A percentile compares a stretch with the other conserved stretches of the same genome.
Conservation (phyloP, 2,329 filamentous ascomycete species). For the Phialemoniopsis sp. region DNA sequence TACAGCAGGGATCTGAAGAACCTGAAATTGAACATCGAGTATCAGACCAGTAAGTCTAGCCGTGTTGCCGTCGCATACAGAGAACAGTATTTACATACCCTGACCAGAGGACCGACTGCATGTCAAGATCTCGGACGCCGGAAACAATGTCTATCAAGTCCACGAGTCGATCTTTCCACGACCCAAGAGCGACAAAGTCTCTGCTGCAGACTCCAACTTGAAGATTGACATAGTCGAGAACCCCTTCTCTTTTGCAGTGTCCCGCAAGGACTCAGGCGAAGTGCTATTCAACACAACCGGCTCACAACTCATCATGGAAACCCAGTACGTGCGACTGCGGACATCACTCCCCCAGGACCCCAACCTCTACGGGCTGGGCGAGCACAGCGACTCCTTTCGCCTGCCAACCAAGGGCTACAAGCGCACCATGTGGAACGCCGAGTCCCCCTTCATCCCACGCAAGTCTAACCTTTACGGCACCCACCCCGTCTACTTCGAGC, state of each 20-base stretch:
- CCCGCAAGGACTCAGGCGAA: slow-evolving; percentile 29
- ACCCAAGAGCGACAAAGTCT: slow-evolving; percentile 33
- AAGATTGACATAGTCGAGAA: slow-evolving; percentile 34
- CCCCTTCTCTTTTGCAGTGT: slow-evolving; percentile 66
- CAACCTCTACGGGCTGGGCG: slow-evolving; percentile 71
- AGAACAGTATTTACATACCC: neutral
- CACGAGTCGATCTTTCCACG: slow-evolving; percentile 65
- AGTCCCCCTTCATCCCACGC: slow-evolving; percentile 57
- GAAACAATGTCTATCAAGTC: slow-evolving; percentile 69
- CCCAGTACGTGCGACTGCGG: slow-evolving; percentile 67
- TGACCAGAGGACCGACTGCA: slow-evolving; percentile 61
- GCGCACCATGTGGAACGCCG: slow-evolving; percentile 65
- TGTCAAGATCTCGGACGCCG: slow-evolving; percentile 68
- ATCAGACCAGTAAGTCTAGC: slow-evolving; percentile 43
- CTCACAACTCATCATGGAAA: slow-evolving; percentile 62
- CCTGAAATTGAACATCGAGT: slow-evolving; percentile 57
- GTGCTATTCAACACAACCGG: slow-evolving; percentile 54
- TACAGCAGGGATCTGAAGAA: slow-evolving; percentile 64
- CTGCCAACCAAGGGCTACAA: slow-evolving; percentile 64
- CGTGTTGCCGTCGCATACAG: neutral
- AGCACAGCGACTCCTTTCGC: slow-evolving; percentile 67
- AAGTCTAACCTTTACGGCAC: slow-evolving; percentile 66
- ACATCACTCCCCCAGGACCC: slow-evolving; percentile 63
- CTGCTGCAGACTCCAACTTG: slow-evolving; percentile 33
- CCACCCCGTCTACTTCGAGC: slow-evolving; percentile 71